phyloP scores from a whole-genome alignment of 768 basidiomycete species.

The Tulasnella sp. region DNA sequence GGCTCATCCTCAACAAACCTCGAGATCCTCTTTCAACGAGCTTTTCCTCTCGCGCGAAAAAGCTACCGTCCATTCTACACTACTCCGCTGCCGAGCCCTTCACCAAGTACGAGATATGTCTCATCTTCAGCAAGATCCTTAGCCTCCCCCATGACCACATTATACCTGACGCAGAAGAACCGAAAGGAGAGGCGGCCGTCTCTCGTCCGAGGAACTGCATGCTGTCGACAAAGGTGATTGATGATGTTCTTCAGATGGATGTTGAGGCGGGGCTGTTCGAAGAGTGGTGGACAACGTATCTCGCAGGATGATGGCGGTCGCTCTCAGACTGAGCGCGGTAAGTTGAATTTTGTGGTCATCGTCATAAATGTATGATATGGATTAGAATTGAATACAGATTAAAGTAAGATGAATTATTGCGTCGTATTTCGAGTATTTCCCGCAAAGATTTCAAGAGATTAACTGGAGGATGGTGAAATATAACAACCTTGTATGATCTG shows the following conservation, averaged over 20 bases:
- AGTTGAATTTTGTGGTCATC: too few species aligned
- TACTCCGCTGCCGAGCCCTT: slow-evolving; percentile 72
- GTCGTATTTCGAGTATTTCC: too few species aligned
- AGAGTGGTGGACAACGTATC: slow-evolving; percentile 59
- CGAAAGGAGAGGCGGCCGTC: slow-evolving; percentile 47
- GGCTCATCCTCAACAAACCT: slow-evolving; percentile 31
- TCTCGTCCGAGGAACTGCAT: slow-evolving; percentile 71
- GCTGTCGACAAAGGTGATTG: slow-evolving; percentile 65
- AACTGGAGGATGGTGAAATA: too few species aligned
- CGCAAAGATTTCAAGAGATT: too few species aligned
- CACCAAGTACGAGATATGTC: slow-evolving; percentile 90
- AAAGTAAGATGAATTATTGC: too few species aligned
- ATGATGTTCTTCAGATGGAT: slow-evolving; percentile 43
- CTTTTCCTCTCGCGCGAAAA: slow-evolving; percentile 25
- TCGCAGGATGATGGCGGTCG: too few species aligned
- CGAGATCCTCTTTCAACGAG: neutral
- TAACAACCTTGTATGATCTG: too few species aligned
- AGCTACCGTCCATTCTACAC: slow-evolving; percentile 67
- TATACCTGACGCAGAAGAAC: slow-evolving; percentile 55
- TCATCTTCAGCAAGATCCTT: slow-evolving; percentile 62
- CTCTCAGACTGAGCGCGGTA: too few species aligned
- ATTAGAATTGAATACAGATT: too few species aligned
- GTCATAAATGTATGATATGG: too few species aligned
- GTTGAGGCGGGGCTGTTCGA: slow-evolving; percentile 50
- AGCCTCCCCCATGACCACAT: slow-evolving; percentile 63